Conservation (phyloP, 202 grass and related monocot species). For the Schoenoplectus triqueter region DNA sequence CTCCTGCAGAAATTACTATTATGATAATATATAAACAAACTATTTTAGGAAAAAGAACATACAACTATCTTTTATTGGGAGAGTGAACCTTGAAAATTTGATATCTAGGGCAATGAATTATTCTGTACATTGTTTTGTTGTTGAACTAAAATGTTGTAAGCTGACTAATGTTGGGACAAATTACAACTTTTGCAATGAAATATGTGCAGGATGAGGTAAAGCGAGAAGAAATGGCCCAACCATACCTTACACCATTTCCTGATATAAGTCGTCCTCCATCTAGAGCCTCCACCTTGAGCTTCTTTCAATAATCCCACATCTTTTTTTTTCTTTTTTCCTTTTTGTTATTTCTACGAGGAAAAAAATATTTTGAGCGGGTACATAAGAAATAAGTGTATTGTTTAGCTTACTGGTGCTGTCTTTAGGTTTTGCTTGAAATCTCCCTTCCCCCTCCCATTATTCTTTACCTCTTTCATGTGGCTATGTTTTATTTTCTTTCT, state of each 20-base stretch:
- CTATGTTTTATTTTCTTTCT: slow-evolving; percentile 55
- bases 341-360: slow-evolving; percentile 32
- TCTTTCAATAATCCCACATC: slow-evolving; percentile 51
- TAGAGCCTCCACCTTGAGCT: slow-evolving; percentile 56
- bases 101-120: neutral
- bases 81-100: neutral
- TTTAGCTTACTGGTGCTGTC: slow-evolving; percentile 30
- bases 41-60: neutral
- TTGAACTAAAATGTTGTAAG: slow-evolving; percentile 2
- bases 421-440: slow-evolving; percentile 35
- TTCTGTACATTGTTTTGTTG: neutral
- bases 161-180: neutral
- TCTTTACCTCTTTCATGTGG: slow-evolving; percentile 51
- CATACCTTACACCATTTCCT: slow-evolving; percentile 43
- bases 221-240: slow-evolving; percentile 58
- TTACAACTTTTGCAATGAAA: slow-evolving; percentile 19
- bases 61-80: neutral
- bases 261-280: slow-evolving; percentile 66
- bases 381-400: slow-evolving; percentile 40
- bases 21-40: neutral
- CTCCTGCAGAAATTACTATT: neutral
- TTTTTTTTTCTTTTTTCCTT: slow-evolving; percentile 16
- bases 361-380: slow-evolving; percentile 34
- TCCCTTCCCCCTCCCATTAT: slow-evolving; percentile 5
- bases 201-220: slow-evolving; percentile 72